Conservation (phyloP, 2,329 filamentous ascomycete species). For the Plectosphaerella cucumerina region DNA sequence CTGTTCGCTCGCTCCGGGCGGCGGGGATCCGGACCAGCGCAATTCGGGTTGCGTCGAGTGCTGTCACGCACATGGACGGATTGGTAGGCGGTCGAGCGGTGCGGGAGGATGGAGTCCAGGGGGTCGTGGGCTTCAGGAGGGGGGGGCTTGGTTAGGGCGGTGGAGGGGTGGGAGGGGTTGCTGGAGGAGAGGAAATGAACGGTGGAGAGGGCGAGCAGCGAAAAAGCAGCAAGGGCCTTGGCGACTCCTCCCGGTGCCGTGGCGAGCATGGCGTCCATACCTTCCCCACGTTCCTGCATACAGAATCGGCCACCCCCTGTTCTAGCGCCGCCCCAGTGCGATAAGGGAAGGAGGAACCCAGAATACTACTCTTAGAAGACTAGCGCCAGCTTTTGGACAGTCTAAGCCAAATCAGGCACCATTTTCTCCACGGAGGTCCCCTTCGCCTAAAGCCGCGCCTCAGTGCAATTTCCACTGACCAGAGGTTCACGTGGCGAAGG, state of each 20-base stretch:
- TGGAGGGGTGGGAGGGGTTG: not conserved
- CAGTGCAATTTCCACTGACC: conserved; percentile 1
- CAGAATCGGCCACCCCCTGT: conserved; percentile 1
- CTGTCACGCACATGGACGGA: not conserved
- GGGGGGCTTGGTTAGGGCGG: not conserved
- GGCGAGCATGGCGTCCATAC: conserved; percentile 1
- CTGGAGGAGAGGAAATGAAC: not conserved
- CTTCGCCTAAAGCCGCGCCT: not conserved
- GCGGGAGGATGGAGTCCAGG: not conserved
- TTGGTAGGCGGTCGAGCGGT: not conserved
- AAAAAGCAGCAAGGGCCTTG: conserved; percentile 4
- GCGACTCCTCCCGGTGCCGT: not conserved
- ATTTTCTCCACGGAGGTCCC: not conserved
- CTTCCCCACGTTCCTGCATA: conserved; percentile 5
- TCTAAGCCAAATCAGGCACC: not conserved
- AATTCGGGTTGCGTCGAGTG: no score
- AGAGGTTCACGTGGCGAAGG: conserved; percentile 1
- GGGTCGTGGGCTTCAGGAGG: not conserved
- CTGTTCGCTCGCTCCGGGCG: no score
- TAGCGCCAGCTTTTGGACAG: not conserved
- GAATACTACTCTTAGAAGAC: not conserved
- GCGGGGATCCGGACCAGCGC: not conserved
- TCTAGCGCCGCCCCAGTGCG: conserved; percentile 2
- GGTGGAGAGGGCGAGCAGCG: not conserved
- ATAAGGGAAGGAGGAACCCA: not conserved